phyloP scores from a whole-genome alignment of 352 stramenopile species.

The Pythium monospermum region DNA sequence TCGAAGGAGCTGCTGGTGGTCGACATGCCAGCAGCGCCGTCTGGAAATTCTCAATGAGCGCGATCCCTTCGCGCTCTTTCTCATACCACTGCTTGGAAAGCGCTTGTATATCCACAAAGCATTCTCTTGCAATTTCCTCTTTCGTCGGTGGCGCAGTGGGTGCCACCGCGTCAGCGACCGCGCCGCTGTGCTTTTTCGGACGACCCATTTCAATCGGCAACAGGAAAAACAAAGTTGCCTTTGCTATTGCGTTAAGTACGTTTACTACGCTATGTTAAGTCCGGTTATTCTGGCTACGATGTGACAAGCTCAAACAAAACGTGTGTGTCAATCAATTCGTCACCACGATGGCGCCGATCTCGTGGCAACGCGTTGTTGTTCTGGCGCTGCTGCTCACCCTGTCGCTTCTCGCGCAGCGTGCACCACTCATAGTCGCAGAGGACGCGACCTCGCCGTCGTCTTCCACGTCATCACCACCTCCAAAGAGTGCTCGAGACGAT shows the following conservation, averaged over 20 bases:
- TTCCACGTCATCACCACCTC: constrained; percentile 15
- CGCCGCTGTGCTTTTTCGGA: no score
- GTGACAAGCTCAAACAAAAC: no score
- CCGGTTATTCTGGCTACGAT: no score
- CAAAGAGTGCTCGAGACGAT: constrained; percentile 39
- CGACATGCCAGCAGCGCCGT: constrained; percentile 46
- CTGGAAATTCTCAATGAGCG: constrained; percentile 63
- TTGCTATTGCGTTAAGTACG: background rate
- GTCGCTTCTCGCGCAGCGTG: constrained; percentile 14
- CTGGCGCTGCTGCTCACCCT: constrained; percentile 18
- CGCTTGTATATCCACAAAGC: constrained; percentile 43
- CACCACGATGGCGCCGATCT: no score
- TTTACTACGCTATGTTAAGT: no score
- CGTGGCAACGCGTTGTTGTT: background rate
- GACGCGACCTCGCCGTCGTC: constrained; percentile 9
- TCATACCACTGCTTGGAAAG: constrained; percentile 46
- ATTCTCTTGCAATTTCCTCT: constrained; percentile 6
- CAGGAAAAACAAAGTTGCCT: background rate
- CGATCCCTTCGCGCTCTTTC: constrained; percentile 62
- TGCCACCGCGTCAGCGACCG: no score
- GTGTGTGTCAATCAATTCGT: background rate
- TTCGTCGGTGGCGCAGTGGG: no score
- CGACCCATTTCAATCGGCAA: no score
- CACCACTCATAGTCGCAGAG: constrained; percentile 9
- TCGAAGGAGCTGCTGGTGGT: constrained; percentile 10